Evolutionary conservation across 345 rosid species (phyloP).

Genomic region (Citrus sinensis): DVS_A1.0 CM039162.1:4867501-4868000

Average conservation of each 20-base stretch:
- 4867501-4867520: conserved; percentile 56
- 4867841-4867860: conserved; percentile 55
- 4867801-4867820: conserved; percentile 64
- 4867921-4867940: conserved; percentile 68
- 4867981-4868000: conserved; percentile 66
- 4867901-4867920: conserved; percentile 71
- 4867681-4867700: conserved; percentile 73
- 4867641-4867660: conserved; percentile 59
- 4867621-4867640: conserved; percentile 64
- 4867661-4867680: conserved; percentile 54
- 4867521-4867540: conserved; percentile 57
- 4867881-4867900: conserved; percentile 85
- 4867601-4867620: conserved; percentile 68
- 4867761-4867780: conserved; percentile 85
- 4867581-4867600: conserved; percentile 64
- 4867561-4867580: conserved; percentile 88
- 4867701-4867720: conserved; percentile 70
- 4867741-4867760: conserved; percentile 67
- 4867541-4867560: conserved; percentile 70
- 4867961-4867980: conserved; percentile 63
- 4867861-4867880: conserved; percentile 77
- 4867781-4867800: conserved; percentile 89
- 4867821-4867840: conserved; percentile 50
- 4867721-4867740: conserved; percentile 46
- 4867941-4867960: conserved; percentile 38